Percentiles rank a stretch among this genome's conserved stretches.
Conservation (phyloP, 257 asterid genomes). For the Nicotiana tabacum region DNA sequence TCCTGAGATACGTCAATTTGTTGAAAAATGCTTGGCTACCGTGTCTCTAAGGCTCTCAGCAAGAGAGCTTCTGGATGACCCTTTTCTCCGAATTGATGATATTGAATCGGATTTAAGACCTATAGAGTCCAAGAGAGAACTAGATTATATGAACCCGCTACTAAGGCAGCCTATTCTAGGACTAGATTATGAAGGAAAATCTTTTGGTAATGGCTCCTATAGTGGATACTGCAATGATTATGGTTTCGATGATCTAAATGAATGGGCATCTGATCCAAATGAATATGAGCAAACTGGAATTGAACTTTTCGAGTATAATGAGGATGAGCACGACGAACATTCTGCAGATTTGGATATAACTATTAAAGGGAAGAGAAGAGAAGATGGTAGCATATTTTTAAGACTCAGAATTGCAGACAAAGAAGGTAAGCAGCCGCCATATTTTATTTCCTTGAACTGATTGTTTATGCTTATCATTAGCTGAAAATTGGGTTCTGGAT, state of each 20-base stretch:
- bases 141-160: conserved; percentile 23
- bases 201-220: conserved; percentile 19
- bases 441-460: neutral
- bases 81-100: conserved; percentile 35
- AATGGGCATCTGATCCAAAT: conserved; percentile 26
- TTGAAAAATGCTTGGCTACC: conserved; percentile 46
- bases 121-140: conserved; percentile 20
- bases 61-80: conserved; percentile 41
- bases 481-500: conserved; percentile 10
- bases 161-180: conserved; percentile 24
- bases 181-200: conserved; percentile 24
- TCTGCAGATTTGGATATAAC: conserved; percentile 28
- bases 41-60: conserved; percentile 45
- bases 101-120: conserved; percentile 20
- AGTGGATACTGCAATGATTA: conserved; percentile 26
- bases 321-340: conserved; percentile 28
- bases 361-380: conserved; percentile 47
- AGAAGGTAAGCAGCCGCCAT: conserved; percentile 29
- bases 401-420: conserved; percentile 51
- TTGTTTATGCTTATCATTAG: neutral
- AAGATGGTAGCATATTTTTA: conserved; percentile 40
- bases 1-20: conserved; percentile 40
- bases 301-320: conserved; percentile 33
- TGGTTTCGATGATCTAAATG: conserved; percentile 30
- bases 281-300: conserved; percentile 39